Evolutionary conservation across 2,329 filamentous ascomycete genomes (phyloP), one percentile per base, ranked within the genome.

Genomic region (Helminthosporium solani): DNA sequence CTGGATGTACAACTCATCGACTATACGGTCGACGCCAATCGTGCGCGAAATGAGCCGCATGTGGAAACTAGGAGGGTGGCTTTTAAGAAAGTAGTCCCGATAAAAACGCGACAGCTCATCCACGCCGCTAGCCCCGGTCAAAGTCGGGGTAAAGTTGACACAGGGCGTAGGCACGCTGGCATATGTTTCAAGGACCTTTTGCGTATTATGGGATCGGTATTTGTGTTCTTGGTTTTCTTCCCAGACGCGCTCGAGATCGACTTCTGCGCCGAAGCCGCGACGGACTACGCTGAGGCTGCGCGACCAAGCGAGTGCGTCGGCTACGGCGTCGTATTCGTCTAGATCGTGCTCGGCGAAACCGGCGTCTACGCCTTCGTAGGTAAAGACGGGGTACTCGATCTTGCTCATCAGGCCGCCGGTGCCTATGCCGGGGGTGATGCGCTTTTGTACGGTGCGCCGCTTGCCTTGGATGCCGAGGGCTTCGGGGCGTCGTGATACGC

Each of bases 331-430:
- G 56, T 83, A 90, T 53, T 86, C 81, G 2, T 87, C 83, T 25
- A 87, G 65, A 45, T 88, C 82, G 16, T 78, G 76, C 67, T 90
- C 86, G 0, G 87, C 87, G 52, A 91, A 90, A 0, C 87, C 87
- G 0, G 81, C 71, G 40, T 81, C 71, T 0, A 70, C 80, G 49
- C 76, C 73, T 9, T 77, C 73, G 54, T 86, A 86, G 0, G 75
- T 75, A 58, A 78, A 83, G 3, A 75, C 69, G 33, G 70, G 70
- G 47, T 75, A 73, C 38, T 68, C 63, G n/a, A 75, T 66, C 44
- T 72, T 70, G 33, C 62, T 55, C 25, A 67, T 65, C 28, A 72
- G 60, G 3, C 78, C 62, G 27, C 75, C 79, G 8, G 74, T 73
- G 8, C 79, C 79, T 2, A 77, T 73, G 0, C 79, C 79, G 0